A percentile compares a stretch with the other conserved stretches of the same genome.
These are phyloP conservation scores for Naganishia antarctica DNA, from an alignment of 768 basidiomycete genomes.

Conservation along the genomic window DNA sequence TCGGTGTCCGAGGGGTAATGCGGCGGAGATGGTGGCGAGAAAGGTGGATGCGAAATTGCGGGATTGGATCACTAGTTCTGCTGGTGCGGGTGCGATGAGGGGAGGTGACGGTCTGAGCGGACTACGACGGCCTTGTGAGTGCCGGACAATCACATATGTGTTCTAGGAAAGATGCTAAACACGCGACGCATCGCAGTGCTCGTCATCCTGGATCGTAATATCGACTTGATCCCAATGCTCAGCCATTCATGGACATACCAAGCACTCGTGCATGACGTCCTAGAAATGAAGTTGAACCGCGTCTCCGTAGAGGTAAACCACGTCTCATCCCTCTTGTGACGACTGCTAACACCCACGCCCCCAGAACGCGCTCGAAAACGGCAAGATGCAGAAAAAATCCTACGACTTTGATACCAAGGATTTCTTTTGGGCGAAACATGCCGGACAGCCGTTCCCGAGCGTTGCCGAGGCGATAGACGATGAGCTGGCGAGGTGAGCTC, in stretches of 20 bases:
- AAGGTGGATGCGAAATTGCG: constrained; percentile 88
- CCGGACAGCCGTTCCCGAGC: constrained; percentile 92
- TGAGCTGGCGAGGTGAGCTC: constrained; percentile 69
- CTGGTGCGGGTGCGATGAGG: constrained; percentile 55
- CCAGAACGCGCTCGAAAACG: constrained; percentile 44
- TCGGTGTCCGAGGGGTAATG: constrained; percentile 88
- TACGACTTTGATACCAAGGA: constrained; percentile 98
- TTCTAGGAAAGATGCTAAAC: too few species aligned
- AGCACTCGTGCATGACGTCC: constrained; percentile 92
- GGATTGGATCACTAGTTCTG: constrained; percentile 63
- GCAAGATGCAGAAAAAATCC: constrained; percentile 62
- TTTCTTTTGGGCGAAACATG: constrained; percentile 98
- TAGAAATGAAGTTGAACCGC: constrained; percentile 93
- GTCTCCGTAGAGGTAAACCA: constrained; percentile 64
- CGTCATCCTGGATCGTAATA: constrained; percentile 86
- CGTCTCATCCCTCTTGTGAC: neutral
- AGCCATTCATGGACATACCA: constrained; percentile 99
- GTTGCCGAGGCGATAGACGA: constrained; percentile 95
- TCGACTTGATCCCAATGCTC: constrained; percentile 87
- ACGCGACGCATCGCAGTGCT: constrained; percentile 73
- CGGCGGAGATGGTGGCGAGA: constrained; percentile 98
- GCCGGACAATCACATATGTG: neutral
- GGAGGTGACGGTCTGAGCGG: constrained; percentile 73
- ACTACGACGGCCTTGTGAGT: constrained; percentile 74
- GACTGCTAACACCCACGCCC: too few species aligned